Base-by-base conservation (phyloP, 177 flowering plant genomes). In the Vitis hybrid region DNA sequence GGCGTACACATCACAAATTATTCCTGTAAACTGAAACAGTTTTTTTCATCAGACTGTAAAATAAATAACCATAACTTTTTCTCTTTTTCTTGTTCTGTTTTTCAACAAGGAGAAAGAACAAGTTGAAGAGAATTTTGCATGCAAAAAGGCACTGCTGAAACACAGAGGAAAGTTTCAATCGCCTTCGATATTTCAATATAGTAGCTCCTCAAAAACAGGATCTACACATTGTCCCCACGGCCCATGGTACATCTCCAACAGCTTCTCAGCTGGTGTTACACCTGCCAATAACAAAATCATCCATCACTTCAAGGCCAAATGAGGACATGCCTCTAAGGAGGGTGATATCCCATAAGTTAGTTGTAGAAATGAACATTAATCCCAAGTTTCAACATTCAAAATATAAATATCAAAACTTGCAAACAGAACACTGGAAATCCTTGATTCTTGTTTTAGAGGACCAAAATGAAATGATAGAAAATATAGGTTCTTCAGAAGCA, bases 131-230 rank as follows among this genome's bases (percentile, higher is more conserved):
- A 49, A 24, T 60, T 22, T 60, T 67, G 71, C 72, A 64, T 59
- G 31, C 17, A 22, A 31, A 22, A 66, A 22, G 28, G 7, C 56
- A 13, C 53, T 62, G 17, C 50, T 12, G 24, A 31, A 44, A 9
- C 20, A n/a, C 56, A 54, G 14, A 60, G 71, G 19, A 71, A 19
- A 38, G 47, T 57, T n/a, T 24, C 13, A 15, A 22, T 44, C 57
- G 73, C 58, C 73, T 87, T 38, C 1, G 47, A 38, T 38, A 38
- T 38, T 38, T 38, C 79, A 95, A 82, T 92, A 95, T 1, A 95
- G 89, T 24, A 95, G 86, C 82, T 95, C 97, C 74, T 92, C 90
- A 64, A 85, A 92, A 57, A 92, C 92, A 75, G 91, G 97, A 81
- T 95, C 98, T 19, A 95, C 89, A 47, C 69, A 74, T 74, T 85